Percentiles rank a stretch among this genome's conserved stretches.
Conservation (phyloP, 1,284 basidiomycete species). For the Sphagnurus paluster region DNA sequence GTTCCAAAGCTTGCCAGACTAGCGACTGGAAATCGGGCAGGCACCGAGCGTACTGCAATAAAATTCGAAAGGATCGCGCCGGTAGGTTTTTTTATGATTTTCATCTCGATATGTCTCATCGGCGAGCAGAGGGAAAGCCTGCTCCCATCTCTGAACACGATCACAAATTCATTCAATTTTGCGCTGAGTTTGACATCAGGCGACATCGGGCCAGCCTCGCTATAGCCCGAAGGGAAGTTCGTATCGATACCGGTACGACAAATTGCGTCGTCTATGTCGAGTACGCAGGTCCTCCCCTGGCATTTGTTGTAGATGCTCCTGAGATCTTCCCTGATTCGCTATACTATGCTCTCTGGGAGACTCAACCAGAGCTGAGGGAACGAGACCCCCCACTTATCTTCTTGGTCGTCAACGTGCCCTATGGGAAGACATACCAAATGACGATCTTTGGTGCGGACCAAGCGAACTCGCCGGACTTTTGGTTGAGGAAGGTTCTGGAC, state of each 20-base stretch:
- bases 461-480: no score
- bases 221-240: neutral
- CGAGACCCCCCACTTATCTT: no score
- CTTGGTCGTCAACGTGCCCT: no score
- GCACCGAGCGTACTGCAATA: constrained; percentile 9
- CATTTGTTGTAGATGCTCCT: constrained; percentile 8
- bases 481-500: no score
- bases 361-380: no score
- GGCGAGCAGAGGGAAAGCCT: no score
- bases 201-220: neutral
- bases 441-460: no score
- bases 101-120: no score
- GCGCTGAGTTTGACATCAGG: constrained; percentile 1
- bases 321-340: no score
- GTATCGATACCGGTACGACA: neutral
- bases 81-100: constrained; percentile 4
- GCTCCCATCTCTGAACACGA: constrained; percentile 4
- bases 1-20: constrained; percentile 15
- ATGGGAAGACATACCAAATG: no score
- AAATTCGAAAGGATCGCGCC: constrained; percentile 7
- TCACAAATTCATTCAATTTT: constrained; percentile 7
- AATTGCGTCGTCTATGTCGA: constrained; percentile 9
- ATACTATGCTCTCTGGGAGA: no score
- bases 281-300: constrained; percentile 1
- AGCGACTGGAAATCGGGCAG: constrained; percentile 13